Conservation (phyloP, 768 basidiomycete genomes). For the Termitomyces titanicus region DNA sequence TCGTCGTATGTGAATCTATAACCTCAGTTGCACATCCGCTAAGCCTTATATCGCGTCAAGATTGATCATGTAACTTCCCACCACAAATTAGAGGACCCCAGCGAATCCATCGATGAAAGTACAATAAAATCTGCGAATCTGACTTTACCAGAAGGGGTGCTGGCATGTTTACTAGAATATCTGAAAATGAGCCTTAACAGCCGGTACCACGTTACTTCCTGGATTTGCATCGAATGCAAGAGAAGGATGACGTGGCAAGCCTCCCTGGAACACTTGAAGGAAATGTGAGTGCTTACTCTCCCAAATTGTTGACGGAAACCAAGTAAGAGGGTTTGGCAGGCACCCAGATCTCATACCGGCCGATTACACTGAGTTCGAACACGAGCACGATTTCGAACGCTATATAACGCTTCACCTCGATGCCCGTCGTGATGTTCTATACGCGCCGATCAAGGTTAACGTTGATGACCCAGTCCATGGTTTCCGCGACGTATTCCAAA, state of each 20-base stretch:
- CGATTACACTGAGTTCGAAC: background rate
- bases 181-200: background rate
- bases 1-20: slow-evolving; percentile 1
- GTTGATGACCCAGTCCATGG: background rate
- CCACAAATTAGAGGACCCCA: background rate
- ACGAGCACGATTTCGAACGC: background rate
- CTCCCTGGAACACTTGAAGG: slow-evolving; percentile 3
- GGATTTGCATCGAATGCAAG: slow-evolving; percentile 7
- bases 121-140: background rate
- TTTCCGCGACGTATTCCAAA: slow-evolving; percentile 1
- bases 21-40: background rate
- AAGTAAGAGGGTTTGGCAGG: background rate
- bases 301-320: background rate
- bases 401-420: slow-evolving; percentile 4
- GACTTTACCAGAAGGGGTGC: background rate
- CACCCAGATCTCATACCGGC: background rate
- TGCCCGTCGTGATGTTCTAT: background rate
- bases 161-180: background rate
- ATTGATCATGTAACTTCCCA: background rate
- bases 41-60: background rate
- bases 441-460: background rate
- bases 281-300: background rate
- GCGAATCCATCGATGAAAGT: background rate
- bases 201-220: background rate
- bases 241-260: background rate